These are phyloP conservation scores for Pelargonium citronellum DNA, from an alignment of 441 rosid genomes.

Conservation along the genomic window DNA sequence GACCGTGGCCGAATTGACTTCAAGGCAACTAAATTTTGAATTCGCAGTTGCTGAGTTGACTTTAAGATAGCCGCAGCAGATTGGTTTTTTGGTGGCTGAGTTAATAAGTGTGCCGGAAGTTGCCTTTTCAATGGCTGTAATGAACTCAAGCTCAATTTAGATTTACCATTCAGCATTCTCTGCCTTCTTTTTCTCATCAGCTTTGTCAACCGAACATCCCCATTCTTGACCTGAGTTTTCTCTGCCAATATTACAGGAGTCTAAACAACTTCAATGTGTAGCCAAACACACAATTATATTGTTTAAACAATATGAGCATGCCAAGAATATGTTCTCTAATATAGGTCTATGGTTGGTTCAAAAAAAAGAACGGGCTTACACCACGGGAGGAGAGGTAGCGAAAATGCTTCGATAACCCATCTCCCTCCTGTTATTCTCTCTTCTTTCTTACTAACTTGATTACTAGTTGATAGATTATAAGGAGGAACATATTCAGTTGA, in stretches of 20 bases:
- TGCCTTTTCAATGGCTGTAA: neutral
- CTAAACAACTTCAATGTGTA: neutral
- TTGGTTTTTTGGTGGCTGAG: neutral
- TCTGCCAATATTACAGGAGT: conserved; percentile 24
- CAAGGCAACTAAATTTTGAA: conserved; percentile 7
- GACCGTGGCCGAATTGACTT: conserved; percentile 37
- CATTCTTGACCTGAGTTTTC: conserved; percentile 3
- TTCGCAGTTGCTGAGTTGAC: neutral
- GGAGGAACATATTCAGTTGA: neutral
- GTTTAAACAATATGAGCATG: neutral
- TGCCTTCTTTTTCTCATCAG: conserved; percentile 14
- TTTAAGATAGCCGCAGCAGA: neutral
- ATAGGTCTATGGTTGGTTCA: too few relatives aligned
- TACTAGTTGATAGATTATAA: neutral
- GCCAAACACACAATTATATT: neutral
- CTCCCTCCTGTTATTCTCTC: too few relatives aligned
- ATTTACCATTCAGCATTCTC: neutral
- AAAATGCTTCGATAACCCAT: too few relatives aligned
- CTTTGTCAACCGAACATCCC: neutral
- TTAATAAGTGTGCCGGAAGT: neutral
- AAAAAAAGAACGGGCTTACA: too few relatives aligned
- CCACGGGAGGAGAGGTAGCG: too few relatives aligned
- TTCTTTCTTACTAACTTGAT: too few relatives aligned
- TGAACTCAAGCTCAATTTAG: neutral
- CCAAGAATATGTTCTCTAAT: too few relatives aligned